Percentiles rank a stretch among this genome's conserved stretches.
Conservation (phyloP, 331 rosid species). For the Dryas integrifolia region DNA sequence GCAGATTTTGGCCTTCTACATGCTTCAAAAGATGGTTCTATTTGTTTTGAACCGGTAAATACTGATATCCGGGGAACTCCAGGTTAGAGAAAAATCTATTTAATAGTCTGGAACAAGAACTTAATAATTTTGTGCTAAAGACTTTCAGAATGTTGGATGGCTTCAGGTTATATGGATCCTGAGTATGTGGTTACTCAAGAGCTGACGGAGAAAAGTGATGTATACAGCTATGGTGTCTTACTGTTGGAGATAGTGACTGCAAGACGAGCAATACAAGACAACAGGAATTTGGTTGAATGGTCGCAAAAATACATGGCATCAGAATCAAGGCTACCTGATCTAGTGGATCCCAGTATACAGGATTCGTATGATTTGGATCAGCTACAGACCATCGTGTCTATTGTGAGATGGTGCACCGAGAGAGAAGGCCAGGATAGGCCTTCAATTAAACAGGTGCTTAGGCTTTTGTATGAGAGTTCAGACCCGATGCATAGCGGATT, state of each 20-base stretch:
- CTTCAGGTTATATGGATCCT: constrained; percentile 97
- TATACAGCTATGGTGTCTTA: constrained; percentile 91
- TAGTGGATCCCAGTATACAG: constrained; percentile 71
- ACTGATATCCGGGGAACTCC: constrained; percentile 92
- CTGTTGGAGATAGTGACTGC: constrained; percentile 82
- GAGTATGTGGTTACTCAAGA: constrained; percentile 93
- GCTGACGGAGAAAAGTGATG: constrained; percentile 90
- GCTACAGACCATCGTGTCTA: constrained; percentile 65
- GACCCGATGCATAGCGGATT: constrained; percentile 83
- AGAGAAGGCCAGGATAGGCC: constrained; percentile 85
- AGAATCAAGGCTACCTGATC: constrained; percentile 62
- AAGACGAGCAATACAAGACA: constrained; percentile 73
- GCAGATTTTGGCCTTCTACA: constrained; percentile 99
- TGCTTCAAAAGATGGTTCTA: constrained; percentile 81
- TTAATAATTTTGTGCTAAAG: constrained; percentile 14
- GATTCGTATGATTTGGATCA: constrained; percentile 75
- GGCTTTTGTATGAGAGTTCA: constrained; percentile 89
- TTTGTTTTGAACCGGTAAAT: constrained; percentile 79
- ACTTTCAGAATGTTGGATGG: constrained; percentile 29
- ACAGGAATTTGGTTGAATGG: constrained; percentile 87
- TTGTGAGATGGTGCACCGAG: constrained; percentile 91
- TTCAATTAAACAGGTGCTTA: constrained; percentile 86
- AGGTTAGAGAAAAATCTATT: constrained; percentile 41
- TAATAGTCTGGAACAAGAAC: constrained; percentile 7
- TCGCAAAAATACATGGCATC: constrained; percentile 58